Percentiles rank a stretch among this genome's conserved stretches.
These are phyloP conservation scores for Cydonia oblonga DNA, from an alignment of 331 rosid species.

Conservation along the genomic window DNA sequence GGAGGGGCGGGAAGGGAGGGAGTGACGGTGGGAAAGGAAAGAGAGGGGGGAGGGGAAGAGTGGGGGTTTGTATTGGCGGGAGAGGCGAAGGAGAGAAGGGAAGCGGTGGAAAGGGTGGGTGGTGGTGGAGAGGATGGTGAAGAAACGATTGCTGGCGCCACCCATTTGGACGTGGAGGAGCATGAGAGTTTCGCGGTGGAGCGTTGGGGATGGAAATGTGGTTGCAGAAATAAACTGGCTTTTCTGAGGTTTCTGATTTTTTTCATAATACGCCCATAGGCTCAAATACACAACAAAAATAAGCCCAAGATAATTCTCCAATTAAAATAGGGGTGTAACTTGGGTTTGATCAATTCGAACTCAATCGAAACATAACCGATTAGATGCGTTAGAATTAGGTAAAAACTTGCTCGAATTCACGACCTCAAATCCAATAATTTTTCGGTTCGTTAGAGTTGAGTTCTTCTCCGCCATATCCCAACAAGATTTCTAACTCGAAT, in stretches of 20 bases:
- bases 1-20: neutral
- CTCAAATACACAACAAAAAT: neutral
- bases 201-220: neutral
- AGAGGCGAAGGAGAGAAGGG: neutral
- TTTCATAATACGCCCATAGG: neutral
- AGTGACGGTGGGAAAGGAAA: neutral
- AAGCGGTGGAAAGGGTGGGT: neutral
- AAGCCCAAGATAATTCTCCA: neutral
- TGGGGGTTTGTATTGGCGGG: neutral
- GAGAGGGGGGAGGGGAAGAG: neutral
- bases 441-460: neutral
- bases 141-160: conserved; percentile 17
- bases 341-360: neutral
- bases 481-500: neutral
- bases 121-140: conserved; percentile 19
- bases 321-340: neutral
- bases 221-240: neutral
- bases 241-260: neutral
- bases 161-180: conserved; percentile 13
- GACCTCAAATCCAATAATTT: neutral
- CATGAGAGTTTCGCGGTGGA: neutral
- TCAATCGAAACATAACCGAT: neutral
- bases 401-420: neutral
- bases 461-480: neutral
- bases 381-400: neutral